Conservation (phyloP, 768 basidiomycete genomes). For the Leucocoprinus leucothites region DNA sequence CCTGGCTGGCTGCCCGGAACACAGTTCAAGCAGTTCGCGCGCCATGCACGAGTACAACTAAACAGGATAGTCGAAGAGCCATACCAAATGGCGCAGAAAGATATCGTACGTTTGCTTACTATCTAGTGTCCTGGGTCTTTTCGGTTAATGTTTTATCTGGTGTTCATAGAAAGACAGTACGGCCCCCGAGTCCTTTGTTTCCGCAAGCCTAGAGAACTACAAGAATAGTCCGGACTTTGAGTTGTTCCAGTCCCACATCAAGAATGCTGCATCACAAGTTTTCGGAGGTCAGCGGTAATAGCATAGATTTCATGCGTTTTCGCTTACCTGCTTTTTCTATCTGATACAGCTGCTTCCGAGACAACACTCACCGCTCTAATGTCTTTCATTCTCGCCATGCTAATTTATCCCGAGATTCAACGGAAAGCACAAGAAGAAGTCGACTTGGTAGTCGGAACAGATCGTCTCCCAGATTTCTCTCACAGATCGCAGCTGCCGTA, state of each 20-base stretch:
- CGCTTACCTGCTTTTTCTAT: too few relatives aligned
- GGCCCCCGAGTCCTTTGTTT: background rate
- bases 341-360: background rate
- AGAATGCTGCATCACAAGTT: background rate
- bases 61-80: background rate
- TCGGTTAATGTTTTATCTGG: background rate
- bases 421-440: slow-evolving; percentile 26
- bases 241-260: background rate
- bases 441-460: slow-evolving; percentile 18
- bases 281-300: background rate
- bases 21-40: background rate
- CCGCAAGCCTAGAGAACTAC: background rate
- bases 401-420: slow-evolving; percentile 23
- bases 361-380: slow-evolving; percentile 5
- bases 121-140: background rate
- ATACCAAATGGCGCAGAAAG: background rate
- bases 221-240: background rate
- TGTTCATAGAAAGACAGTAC: background rate
- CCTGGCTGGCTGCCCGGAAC: slow-evolving; percentile 10
- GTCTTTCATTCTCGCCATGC: slow-evolving; percentile 23
- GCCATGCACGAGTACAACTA: background rate
- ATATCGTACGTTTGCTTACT: background rate
- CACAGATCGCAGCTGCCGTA: slow-evolving; percentile 19
- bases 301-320: too few relatives aligned
- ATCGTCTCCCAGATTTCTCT: slow-evolving; percentile 21